phyloP scores from a whole-genome alignment of 1,284 basidiomycete species.

The Lentinula novae-zelandiae region DNA sequence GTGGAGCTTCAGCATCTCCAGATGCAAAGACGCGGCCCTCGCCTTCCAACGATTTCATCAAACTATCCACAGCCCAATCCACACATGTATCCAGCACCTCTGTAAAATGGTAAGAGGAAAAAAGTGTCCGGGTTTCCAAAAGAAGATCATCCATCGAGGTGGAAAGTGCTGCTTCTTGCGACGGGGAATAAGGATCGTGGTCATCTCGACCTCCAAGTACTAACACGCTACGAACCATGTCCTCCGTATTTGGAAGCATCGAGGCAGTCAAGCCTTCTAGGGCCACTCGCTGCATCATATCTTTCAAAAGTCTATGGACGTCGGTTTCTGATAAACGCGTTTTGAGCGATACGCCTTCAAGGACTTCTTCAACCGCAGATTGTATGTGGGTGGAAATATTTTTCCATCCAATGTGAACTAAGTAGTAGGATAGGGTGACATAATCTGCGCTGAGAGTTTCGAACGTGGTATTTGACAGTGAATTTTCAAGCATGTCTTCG shows the following conservation, averaged over 20 bases:
- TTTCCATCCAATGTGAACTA: conserved; percentile 87
- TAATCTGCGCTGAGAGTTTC: conserved; percentile 50
- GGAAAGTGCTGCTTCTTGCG: background rate
- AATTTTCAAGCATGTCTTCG: background rate
- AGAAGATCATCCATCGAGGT: conserved; percentile 57
- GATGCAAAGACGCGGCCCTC: conserved; percentile 21
- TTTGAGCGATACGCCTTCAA: conserved; percentile 69
- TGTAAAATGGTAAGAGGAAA: conserved; percentile 69
- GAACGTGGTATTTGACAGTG: background rate
- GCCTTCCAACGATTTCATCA: conserved; percentile 23
- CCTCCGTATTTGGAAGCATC: conserved; percentile 7
- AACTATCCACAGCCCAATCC: conserved; percentile 57
- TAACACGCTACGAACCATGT: conserved; percentile 10
- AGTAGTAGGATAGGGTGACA: conserved; percentile 88
- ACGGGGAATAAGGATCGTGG: background rate
- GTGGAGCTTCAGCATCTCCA: conserved; percentile 28
- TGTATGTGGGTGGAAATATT: conserved; percentile 72
- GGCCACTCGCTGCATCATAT: conserved; percentile 69
- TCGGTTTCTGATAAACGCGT: conserved; percentile 66
- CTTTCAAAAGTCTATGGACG: conserved; percentile 60
- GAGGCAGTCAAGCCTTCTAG: conserved; percentile 43
- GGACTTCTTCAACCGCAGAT: conserved; percentile 73
- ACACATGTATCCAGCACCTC: conserved; percentile 65
- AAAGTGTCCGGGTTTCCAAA: conserved; percentile 61
- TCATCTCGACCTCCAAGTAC: conserved; percentile 10